Conservation (phyloP, 345 rosid species). For the Stellera chamaejasme region DNA sequence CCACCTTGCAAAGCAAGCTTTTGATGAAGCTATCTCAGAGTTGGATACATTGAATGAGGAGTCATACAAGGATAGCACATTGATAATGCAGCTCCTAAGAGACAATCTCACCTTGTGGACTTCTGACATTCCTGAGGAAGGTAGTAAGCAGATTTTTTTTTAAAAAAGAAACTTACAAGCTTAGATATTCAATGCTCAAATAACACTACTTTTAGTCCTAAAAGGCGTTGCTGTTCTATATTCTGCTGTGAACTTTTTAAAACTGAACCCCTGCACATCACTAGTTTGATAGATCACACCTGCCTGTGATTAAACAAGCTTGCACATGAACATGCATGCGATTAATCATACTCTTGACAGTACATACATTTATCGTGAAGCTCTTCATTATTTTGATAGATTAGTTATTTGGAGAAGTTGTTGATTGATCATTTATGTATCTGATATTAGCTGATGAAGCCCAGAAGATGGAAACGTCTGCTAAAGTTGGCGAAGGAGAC, state of each 20-base stretch:
- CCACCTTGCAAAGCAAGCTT: conserved; percentile 63
- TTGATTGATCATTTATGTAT: not conserved
- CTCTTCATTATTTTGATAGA: not conserved
- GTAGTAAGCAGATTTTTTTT: conserved; percentile 25
- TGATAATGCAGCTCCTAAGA: conserved; percentile 69
- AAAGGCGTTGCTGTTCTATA: no score
- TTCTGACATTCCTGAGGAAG: conserved; percentile 64
- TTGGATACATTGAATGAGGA: conserved; percentile 62
- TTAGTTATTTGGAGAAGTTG: not conserved
- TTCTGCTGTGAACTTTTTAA: no score
- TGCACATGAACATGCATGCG: no score
- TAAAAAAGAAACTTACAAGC: not conserved
- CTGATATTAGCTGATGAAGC: conserved; percentile 29
- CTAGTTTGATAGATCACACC: no score
- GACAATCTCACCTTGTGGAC: conserved; percentile 79
- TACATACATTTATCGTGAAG: no score
- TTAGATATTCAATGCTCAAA: no score
- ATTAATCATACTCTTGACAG: no score
- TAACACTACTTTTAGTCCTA: no score
- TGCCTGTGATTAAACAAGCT: no score
- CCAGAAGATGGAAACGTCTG: conserved; percentile 32
- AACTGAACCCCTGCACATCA: no score
- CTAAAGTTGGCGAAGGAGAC: conserved; percentile 33
- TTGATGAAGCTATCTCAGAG: conserved; percentile 69
- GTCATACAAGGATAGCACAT: conserved; percentile 71